Evolutionary conservation across 1,139 yeast species (phyloP).

Genomic region (Diutina siamensis): DNA sequence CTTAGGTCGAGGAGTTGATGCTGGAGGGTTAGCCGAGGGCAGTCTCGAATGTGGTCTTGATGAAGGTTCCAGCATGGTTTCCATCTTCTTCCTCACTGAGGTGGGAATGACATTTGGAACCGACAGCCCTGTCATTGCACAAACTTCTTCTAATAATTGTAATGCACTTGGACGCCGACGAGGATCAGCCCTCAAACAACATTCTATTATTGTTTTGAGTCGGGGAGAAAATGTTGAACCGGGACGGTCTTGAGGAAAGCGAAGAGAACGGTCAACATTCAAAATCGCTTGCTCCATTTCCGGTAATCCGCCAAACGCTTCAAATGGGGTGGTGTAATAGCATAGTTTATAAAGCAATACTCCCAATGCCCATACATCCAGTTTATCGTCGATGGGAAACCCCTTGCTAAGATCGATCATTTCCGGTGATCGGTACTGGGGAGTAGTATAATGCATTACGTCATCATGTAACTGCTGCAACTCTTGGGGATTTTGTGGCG

Average conservation of each 20-base stretch:
- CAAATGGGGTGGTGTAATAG: slow-evolving; percentile 87
- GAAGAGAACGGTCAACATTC: slow-evolving; percentile 22
- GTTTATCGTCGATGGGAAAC: slow-evolving; percentile 60
- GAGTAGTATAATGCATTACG: slow-evolving; percentile 66
- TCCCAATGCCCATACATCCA: slow-evolving; percentile 81
- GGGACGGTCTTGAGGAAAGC: slow-evolving; percentile 18
- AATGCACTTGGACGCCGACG: slow-evolving; percentile 60
- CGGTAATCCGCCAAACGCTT: slow-evolving; percentile 28
- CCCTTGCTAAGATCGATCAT: slow-evolving; percentile 65
- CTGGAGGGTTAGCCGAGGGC: neutral
- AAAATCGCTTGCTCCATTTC: slow-evolving; percentile 32
- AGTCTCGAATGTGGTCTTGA: neutral
- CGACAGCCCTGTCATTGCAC: slow-evolving; percentile 39
- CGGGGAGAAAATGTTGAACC: slow-evolving; percentile 26
- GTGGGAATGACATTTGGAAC: slow-evolving; percentile 41
- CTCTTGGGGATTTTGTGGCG: slow-evolving; percentile 56
- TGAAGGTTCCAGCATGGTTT: neutral
- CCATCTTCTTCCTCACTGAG: slow-evolving; percentile 13
- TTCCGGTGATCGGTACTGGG: slow-evolving; percentile 75
- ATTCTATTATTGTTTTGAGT: slow-evolving; percentile 46
- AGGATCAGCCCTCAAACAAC: slow-evolving; percentile 60
- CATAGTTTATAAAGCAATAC: slow-evolving; percentile 67
- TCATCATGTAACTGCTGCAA: slow-evolving; percentile 52
- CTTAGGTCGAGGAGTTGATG: slow-evolving; percentile 9
- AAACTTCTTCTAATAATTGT: slow-evolving; percentile 61